phyloP scores from a whole-genome alignment of 2,329 filamentous ascomycete species.

The Ascochyta clinopodiicola region DNA sequence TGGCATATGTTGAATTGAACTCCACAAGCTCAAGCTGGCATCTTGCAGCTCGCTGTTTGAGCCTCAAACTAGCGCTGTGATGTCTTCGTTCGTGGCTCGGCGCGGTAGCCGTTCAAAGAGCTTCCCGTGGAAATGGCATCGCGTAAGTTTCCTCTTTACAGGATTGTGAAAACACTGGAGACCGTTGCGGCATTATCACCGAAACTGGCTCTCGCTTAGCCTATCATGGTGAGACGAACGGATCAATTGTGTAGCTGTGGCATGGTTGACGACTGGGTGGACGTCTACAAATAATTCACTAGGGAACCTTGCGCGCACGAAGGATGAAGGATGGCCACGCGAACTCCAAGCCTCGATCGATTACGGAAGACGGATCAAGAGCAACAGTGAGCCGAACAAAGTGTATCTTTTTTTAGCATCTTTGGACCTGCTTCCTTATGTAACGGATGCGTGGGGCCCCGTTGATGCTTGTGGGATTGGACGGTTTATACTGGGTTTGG shows the following conservation, averaged over 20 bases:
- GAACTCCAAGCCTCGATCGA: conserved; percentile 11
- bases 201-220: not conserved
- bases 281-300: conserved; percentile 1
- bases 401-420: not conserved
- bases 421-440: not conserved
- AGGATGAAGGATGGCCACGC: conserved; percentile 17
- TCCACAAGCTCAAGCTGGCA: not conserved
- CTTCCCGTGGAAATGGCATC: not conserved
- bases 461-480: not conserved
- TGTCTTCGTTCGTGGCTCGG: not conserved
- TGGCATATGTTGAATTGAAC: not conserved
- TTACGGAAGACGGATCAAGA: not conserved
- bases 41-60: not conserved
- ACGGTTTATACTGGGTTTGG: not conserved
- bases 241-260: conserved; percentile 2
- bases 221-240: not conserved
- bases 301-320: not conserved
- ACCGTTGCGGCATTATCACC: not conserved
- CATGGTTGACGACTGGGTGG: conserved; percentile 1
- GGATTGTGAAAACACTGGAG: not conserved
- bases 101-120: not conserved
- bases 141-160: conserved; percentile 5
- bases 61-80: not conserved
- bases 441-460: not conserved
- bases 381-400: not conserved